These are phyloP conservation scores for Alternaria metachromatica DNA, from an alignment of 2,329 filamentous ascomycete genomes.

Conservation along the genomic window DNA sequence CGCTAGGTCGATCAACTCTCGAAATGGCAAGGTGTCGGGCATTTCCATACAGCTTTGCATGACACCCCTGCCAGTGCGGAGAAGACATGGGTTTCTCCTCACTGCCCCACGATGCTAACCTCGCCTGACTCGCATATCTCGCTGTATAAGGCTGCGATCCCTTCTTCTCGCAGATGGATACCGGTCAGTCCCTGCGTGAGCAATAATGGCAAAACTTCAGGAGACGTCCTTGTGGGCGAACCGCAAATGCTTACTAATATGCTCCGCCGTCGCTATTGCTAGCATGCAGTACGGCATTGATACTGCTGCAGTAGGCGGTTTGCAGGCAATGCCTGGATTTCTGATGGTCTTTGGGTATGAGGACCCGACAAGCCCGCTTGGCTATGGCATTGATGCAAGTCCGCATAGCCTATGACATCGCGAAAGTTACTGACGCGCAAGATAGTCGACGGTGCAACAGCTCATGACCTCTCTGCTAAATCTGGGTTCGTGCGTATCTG, in stretches of 20 bases:
- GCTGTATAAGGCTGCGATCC: not conserved
- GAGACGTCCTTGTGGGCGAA: constrained; percentile 37
- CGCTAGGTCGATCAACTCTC: not conserved
- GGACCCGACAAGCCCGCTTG: constrained; percentile 44
- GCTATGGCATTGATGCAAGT: constrained; percentile 54
- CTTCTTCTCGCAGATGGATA: not conserved
- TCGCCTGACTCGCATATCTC: not conserved
- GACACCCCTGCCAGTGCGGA: not conserved
- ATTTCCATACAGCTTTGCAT: not conserved
- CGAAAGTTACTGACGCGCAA: not conserved
- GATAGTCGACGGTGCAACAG: constrained; percentile 58
- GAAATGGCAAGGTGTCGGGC: not conserved
- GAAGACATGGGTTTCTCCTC: constrained; percentile 1
- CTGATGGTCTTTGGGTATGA: constrained; percentile 59
- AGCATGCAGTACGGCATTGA: constrained; percentile 63
- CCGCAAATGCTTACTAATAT: constrained; percentile 56
- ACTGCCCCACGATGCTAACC: not conserved
- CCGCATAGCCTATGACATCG: not conserved
- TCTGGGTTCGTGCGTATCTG: constrained; percentile 59
- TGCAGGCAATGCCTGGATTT: constrained; percentile 54
- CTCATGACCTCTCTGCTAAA: constrained; percentile 61
- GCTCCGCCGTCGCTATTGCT: constrained; percentile 55
- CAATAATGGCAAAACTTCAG: constrained; percentile 7
- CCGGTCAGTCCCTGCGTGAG: not conserved
- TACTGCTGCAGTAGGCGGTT: constrained; percentile 54